These are phyloP conservation scores for Xylariomycetidae sp. DNA, from an alignment of 2,329 filamentous ascomycete species.

Conservation along the genomic window DNA sequence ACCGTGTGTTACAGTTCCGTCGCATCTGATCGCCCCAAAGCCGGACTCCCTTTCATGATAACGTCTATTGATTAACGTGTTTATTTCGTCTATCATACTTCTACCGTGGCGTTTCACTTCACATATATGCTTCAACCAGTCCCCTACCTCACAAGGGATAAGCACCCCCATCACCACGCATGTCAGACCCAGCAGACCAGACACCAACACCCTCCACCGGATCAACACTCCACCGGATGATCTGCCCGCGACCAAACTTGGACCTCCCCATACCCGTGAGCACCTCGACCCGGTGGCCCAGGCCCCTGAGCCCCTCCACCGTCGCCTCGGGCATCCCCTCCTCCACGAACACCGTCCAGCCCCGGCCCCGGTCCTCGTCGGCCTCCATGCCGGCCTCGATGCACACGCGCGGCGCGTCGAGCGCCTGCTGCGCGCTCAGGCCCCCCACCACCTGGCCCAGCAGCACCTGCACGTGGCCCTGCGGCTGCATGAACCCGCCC, in stretches of 20 bases:
- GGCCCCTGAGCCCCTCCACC: conserved; percentile 57
- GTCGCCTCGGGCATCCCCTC: conserved; percentile 71
- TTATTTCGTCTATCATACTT: too few relatives aligned
- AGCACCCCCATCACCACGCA: conserved; percentile 73
- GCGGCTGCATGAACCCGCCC: conserved; percentile 98
- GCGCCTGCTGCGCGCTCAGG: conserved; percentile 76
- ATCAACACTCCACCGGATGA: conserved; percentile 75
- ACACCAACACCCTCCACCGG: conserved; percentile 61
- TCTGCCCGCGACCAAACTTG: conserved; percentile 81
- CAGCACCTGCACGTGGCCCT: conserved; percentile 90
- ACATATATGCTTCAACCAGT: too few relatives aligned
- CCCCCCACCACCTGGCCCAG: conserved; percentile 83
- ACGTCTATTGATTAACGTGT: too few relatives aligned
- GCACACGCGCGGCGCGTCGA: conserved; percentile 89
- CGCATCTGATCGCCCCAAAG: too few relatives aligned
- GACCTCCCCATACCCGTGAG: conserved; percentile 60
- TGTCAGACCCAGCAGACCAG: conserved; percentile 87
- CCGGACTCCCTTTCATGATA: too few relatives aligned
- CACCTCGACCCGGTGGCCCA: conserved; percentile 72
- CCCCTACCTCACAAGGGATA: too few relatives aligned
- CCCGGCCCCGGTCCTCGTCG: too few relatives aligned
- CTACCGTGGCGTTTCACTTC: too few relatives aligned
- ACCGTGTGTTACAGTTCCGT: too few relatives aligned
- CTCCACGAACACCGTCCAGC: conserved; percentile 71
- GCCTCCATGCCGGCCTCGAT: conserved; percentile 45